Conservation (phyloP, 2,329 filamentous ascomycete genomes). For the Claviceps lovelessii region DNA sequence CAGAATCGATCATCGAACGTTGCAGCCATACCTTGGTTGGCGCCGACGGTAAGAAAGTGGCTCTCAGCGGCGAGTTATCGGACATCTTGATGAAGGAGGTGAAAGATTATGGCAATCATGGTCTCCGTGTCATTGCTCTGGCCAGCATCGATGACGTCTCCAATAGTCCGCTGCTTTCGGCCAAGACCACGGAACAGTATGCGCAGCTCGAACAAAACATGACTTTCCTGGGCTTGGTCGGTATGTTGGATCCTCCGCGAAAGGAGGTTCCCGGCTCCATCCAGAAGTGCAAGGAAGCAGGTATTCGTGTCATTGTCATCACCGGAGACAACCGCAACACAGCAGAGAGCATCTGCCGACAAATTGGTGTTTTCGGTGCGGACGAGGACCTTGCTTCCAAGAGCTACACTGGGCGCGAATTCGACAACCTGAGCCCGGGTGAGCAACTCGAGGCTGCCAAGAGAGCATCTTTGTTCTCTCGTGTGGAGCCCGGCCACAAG, state of each 20-base stretch:
- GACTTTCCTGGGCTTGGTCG: constrained; percentile 84
- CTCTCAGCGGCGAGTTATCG: constrained; percentile 54
- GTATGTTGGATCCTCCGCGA: constrained; percentile 92
- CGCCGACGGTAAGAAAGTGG: constrained; percentile 59
- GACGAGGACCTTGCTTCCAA: constrained; percentile 77
- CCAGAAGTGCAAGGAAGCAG: constrained; percentile 75
- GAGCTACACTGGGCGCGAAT: constrained; percentile 90
- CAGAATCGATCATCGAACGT: constrained; percentile 84
- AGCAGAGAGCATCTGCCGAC: constrained; percentile 90
- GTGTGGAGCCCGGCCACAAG: constrained; percentile 92
- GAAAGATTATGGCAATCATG: constrained; percentile 77
- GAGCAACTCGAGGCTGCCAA: constrained; percentile 77
- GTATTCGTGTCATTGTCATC: constrained; percentile 94
- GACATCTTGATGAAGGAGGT: constrained; percentile 65
- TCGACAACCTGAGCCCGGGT: constrained; percentile 64
- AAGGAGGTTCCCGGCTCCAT: constrained; percentile 82
- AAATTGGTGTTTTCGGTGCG: constrained; percentile 82
- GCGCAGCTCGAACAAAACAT: constrained; percentile 79
- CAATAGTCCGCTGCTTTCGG: constrained; percentile 55
- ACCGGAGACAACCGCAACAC: constrained; percentile 97
- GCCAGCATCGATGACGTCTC: constrained; percentile 68
- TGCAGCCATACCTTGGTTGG: constrained; percentile 75
- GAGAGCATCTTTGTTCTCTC: constrained; percentile 81
- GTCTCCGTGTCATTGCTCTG: constrained; percentile 86
- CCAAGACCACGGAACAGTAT: constrained; percentile 76